Percentiles rank a stretch among this genome's conserved stretches.
Conservation (phyloP, 163 green algal species). For the Chlorella variabilis region DNA sequence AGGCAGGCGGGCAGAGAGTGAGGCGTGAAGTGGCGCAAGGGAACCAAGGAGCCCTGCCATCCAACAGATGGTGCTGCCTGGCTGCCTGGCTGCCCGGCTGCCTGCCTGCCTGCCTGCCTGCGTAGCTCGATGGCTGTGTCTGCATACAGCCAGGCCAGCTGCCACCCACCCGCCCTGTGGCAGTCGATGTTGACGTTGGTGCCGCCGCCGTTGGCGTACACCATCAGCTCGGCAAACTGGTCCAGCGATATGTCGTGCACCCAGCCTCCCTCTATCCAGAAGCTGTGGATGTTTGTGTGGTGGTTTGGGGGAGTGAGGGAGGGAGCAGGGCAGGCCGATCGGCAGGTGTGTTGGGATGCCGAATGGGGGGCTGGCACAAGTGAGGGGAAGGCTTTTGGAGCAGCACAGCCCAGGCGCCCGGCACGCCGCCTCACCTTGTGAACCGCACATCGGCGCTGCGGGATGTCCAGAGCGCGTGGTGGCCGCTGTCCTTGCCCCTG, state of each 20-base stretch:
- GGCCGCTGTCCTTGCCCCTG: conserved; percentile 11
- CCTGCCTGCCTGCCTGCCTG: too few species aligned
- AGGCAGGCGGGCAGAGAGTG: neutral
- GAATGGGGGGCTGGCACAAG: neutral
- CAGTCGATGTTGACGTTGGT: conserved; percentile 28
- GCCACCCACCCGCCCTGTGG: conserved; percentile 3
- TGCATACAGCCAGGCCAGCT: neutral
- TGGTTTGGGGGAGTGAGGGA: neutral
- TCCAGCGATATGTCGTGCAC: conserved; percentile 24
- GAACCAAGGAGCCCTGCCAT: too few species aligned
- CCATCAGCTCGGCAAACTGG: conserved; percentile 30
- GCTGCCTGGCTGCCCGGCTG: too few species aligned
- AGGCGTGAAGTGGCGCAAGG: too few species aligned
- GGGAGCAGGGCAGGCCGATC: too few species aligned
- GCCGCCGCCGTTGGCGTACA: conserved; percentile 13
- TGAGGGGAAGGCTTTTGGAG: neutral
- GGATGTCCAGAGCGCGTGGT: conserved; percentile 28
- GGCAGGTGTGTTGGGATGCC: neutral
- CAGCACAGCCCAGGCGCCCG: too few species aligned
- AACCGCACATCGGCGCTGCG: conserved; percentile 19
- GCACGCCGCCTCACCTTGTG: conserved; percentile 34
- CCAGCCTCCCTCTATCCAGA: conserved; percentile 1
- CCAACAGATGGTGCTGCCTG: too few species aligned
- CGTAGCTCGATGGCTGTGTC: too few species aligned
- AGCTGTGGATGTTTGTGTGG: too few species aligned